These are phyloP conservation scores for Inga oerstediana DNA, from an alignment of 306 rosid genomes.

Conservation along the genomic window DNA sequence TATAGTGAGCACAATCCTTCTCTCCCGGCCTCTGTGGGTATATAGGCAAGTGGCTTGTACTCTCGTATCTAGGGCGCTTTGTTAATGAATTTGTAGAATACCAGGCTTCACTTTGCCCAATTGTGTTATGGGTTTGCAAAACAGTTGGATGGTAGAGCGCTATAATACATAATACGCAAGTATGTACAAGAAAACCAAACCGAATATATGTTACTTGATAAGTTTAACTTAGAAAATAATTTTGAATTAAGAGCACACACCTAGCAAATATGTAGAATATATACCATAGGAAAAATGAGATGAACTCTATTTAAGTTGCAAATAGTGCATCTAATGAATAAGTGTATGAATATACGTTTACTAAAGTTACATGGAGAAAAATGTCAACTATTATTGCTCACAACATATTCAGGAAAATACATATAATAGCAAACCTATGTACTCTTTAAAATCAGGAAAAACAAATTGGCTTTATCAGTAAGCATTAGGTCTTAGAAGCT, in stretches of 20 bases:
- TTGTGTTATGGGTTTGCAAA: slow-evolving; percentile 71
- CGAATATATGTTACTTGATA: slow-evolving; percentile 67
- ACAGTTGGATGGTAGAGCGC: slow-evolving; percentile 87
- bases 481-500: slow-evolving; percentile 19
- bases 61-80: slow-evolving; percentile 96
- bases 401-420: slow-evolving; percentile 25
- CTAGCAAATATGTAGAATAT: slow-evolving; percentile 42
- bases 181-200: slow-evolving; percentile 64
- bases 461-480: slow-evolving; percentile 14
- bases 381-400: neutral
- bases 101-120: slow-evolving; percentile 98
- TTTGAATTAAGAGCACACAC: slow-evolving; percentile 42
- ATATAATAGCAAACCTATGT: slow-evolving; percentile 22
- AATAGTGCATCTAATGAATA: neutral
- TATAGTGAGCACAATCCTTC: slow-evolving; percentile 98
- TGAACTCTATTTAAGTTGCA: slow-evolving; percentile 19
- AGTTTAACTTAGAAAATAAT: slow-evolving; percentile 59
- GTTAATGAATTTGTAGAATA: slow-evolving; percentile 80
- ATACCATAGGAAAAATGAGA: slow-evolving; percentile 25
- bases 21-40: slow-evolving; percentile 99
- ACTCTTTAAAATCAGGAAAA: slow-evolving; percentile 5
- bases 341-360: slow-evolving; percentile 16
- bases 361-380: slow-evolving; percentile 22
- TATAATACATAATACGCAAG: slow-evolving; percentile 74
- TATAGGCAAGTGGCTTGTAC: slow-evolving; percentile 82